A percentile compares a stretch with the other conserved stretches of the same genome.
phyloP scores from a whole-genome alignment of 371 early-diverging fungal species.

The Mucor lusitanicus region DNA sequence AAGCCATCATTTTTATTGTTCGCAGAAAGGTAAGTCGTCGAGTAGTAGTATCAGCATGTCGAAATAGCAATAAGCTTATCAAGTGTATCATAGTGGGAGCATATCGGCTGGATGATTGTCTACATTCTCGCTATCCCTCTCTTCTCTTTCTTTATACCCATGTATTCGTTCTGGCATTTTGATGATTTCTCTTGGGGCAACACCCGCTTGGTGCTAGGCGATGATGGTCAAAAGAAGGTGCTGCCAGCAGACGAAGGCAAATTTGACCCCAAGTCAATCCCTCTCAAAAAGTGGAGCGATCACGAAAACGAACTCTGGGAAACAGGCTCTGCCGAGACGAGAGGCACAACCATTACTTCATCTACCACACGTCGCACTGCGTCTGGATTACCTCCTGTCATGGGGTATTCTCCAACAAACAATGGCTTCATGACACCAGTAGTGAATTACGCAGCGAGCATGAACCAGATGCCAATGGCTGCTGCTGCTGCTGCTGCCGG shows the following conservation, averaged over 20 bases:
- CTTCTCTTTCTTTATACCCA: constrained; percentile 79
- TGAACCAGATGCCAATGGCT: constrained; percentile 15
- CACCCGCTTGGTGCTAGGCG: constrained; percentile 86
- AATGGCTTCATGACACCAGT: constrained; percentile 20
- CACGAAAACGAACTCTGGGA: constrained; percentile 76
- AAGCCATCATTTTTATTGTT: constrained; percentile 82
- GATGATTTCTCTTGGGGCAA: constrained; percentile 99
- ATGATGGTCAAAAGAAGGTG: constrained; percentile 69
- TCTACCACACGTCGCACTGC: constrained; percentile 24
- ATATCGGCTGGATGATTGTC: constrained; percentile 96
- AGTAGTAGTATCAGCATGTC: no score
- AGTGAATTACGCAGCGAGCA: constrained; percentile 20
- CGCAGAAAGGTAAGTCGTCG: constrained; percentile 59
- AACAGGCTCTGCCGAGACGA: constrained; percentile 56
- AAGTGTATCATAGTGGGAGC: constrained; percentile 67
- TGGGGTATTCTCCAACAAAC: constrained; percentile 3
- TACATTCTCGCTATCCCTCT: constrained; percentile 85
- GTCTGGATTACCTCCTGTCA: constrained; percentile 8
- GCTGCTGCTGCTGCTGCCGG: not conserved
- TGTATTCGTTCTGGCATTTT: constrained; percentile 96
- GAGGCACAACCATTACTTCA: constrained; percentile 29
- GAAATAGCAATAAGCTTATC: not conserved
- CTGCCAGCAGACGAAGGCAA: constrained; percentile 52
- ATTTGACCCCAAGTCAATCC: constrained; percentile 59
- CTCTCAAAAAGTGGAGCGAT: constrained; percentile 88